Evolutionary conservation across 495 filamentous ascomycete genomes (phyloP).

Genomic region (Hypoxylon trugodes): DNA sequence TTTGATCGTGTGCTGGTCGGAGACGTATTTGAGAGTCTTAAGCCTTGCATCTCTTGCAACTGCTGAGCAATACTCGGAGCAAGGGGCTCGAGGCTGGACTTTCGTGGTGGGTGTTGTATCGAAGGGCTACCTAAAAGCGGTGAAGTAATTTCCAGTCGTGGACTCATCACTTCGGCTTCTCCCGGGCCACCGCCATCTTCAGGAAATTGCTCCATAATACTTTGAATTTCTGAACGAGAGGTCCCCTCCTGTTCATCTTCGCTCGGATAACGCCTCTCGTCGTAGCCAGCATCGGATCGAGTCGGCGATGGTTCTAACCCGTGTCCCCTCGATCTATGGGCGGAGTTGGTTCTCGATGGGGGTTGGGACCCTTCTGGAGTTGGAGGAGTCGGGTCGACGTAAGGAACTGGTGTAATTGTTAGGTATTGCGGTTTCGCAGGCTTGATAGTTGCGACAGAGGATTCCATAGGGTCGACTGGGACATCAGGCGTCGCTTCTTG

Average conservation of each 20-base stretch:
- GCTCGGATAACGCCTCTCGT: constrained; percentile 59
- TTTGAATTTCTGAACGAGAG: constrained; percentile 89
- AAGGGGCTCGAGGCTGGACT: constrained; percentile 81
- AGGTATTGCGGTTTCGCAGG: constrained; percentile 55
- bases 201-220: constrained; percentile 89
- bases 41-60: constrained; percentile 56
- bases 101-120: constrained; percentile 77
- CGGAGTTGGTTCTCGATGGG: constrained; percentile 60
- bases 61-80: constrained; percentile 56
- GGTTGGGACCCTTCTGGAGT: constrained; percentile 62
- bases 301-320: constrained; percentile 62
- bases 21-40: constrained; percentile 52
- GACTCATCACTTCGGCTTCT: constrained; percentile 83
- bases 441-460: constrained; percentile 61
- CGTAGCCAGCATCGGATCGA: constrained; percentile 64
- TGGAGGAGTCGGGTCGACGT: constrained; percentile 70
- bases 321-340: constrained; percentile 40
- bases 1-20: constrained; percentile 48
- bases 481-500: constrained; percentile 14
- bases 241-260: constrained; percentile 69
- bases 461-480: constrained; percentile 56
- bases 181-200: constrained; percentile 71
- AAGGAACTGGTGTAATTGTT: constrained; percentile 54
- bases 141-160: constrained; percentile 75
- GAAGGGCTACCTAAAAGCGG: constrained; percentile 69